Evolutionary conservation across 345 rosid species (phyloP).

Genomic region (Durio zibethinus): DNA sequence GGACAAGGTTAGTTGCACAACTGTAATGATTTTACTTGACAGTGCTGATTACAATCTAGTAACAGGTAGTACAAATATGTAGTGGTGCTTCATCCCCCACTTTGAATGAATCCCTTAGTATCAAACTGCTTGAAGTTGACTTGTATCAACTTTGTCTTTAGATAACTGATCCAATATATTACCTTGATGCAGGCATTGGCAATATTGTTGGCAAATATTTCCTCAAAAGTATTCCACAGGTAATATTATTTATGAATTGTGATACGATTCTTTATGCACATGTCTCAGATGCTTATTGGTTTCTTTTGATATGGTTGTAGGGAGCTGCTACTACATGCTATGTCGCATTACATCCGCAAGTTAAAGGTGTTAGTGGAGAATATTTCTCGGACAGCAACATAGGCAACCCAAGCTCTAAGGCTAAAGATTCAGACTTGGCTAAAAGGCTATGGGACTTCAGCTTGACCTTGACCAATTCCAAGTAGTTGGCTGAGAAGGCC

Average conservation of each 20-base stretch:
- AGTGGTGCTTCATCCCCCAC: not conserved
- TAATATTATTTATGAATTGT: conserved; percentile 10
- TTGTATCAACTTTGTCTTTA: not conserved
- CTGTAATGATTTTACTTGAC: not conserved
- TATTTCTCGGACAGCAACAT: conserved; percentile 56
- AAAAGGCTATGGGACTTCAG: conserved; percentile 72
- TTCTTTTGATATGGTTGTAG: conserved; percentile 28
- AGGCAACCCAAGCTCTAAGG: conserved; percentile 38
- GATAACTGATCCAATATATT: not conserved
- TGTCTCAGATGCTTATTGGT: not conserved
- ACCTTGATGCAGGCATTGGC: conserved; percentile 39
- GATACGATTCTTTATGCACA: not conserved
- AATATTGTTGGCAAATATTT: conserved; percentile 37
- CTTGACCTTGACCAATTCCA: conserved; percentile 32
- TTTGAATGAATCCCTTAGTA: not conserved
- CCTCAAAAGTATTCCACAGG: conserved; percentile 69
- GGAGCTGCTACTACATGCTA: conserved; percentile 85
- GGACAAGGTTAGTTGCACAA: not conserved
- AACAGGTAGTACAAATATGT: not conserved
- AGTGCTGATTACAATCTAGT: not conserved
- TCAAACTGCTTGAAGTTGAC: not conserved
- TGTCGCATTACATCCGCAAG: conserved; percentile 66
- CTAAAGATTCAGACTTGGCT: conserved; percentile 46
- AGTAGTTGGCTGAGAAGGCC: not conserved
- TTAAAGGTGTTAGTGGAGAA: conserved; percentile 60